phyloP scores from a whole-genome alignment of 345 rosid species.

The Conringia planisiliqua region DNA sequence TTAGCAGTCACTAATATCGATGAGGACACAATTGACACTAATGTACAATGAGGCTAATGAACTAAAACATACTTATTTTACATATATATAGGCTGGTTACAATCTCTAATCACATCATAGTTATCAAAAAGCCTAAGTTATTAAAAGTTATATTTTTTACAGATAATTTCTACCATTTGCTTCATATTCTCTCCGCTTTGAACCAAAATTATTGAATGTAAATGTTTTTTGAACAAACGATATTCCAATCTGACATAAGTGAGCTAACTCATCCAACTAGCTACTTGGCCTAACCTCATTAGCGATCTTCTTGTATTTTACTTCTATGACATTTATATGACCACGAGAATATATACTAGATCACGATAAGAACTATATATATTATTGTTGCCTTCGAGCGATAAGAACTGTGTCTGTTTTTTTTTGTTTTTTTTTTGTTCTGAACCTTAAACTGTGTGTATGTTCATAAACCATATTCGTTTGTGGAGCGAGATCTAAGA shows the following conservation, averaged over 20 bases:
- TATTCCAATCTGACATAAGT: not conserved
- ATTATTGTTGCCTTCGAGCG: too few species aligned
- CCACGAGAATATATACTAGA: not conserved
- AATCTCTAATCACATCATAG: not conserved
- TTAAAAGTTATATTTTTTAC: too few species aligned
- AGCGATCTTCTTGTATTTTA: not conserved
- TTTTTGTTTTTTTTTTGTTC: too few species aligned
- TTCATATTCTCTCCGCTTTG: not conserved
- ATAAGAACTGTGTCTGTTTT: too few species aligned
- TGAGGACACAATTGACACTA: not conserved
- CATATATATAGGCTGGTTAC: not conserved
- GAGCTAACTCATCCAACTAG: not conserved
- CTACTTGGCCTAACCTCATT: not conserved
- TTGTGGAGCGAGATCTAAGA: too few species aligned
- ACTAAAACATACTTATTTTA: not conserved
- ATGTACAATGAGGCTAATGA: not conserved
- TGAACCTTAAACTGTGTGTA: too few species aligned
- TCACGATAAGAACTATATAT: not conserved
- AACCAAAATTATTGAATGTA: not conserved
- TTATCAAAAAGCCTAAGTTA: not conserved
- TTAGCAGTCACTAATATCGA: not conserved
- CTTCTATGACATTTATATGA: not conserved
- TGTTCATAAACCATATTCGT: too few species aligned
- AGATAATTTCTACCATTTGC: not conserved
- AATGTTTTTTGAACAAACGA: not conserved